Evolutionary conservation across 1,284 basidiomycete genomes (phyloP).

Genomic region (Ceratobasidium sp.): DNA sequence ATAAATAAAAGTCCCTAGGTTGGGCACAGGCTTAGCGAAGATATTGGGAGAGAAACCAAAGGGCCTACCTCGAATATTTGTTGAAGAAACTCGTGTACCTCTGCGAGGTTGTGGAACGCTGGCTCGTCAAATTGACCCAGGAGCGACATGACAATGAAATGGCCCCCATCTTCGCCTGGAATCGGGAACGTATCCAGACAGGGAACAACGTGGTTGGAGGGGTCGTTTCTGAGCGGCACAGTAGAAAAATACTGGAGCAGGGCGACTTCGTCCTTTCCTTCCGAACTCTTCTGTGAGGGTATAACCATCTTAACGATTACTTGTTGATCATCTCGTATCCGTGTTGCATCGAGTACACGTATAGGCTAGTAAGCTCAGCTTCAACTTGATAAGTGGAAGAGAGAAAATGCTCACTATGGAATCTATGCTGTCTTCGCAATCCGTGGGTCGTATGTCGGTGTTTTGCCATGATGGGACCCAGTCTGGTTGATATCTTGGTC

Average conservation of each 20-base stretch:
- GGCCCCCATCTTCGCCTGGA: not conserved
- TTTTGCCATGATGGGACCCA: constrained; percentile 12
- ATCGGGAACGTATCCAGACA: constrained; percentile 11
- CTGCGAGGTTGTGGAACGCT: not conserved
- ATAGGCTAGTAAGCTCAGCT: not conserved
- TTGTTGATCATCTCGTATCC: not conserved
- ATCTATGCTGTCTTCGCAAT: constrained; percentile 7
- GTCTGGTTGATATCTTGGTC: constrained; percentile 1
- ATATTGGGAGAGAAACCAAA: not conserved
- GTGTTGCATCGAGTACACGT: constrained; percentile 4
- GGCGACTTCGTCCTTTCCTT: constrained; percentile 2
- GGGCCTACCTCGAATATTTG: constrained; percentile 10
- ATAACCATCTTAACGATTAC: constrained; percentile 9
- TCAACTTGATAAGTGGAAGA: not conserved
- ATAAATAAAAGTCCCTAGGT: constrained; percentile 14
- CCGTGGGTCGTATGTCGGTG: not conserved
- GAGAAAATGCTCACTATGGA: not conserved
- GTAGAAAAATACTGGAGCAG: constrained; percentile 3
- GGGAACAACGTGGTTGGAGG: not conserved
- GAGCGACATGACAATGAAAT: constrained; percentile 10
- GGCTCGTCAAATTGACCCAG: not conserved
- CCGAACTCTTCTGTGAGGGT: not conserved
- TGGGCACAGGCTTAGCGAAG: not conserved
- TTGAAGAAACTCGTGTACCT: not conserved
- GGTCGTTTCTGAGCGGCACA: not conserved